Evolutionary conservation across 108 stramenopile genomes (phyloP).

Genomic region (Cyclostephanos tholiformis): DNA sequence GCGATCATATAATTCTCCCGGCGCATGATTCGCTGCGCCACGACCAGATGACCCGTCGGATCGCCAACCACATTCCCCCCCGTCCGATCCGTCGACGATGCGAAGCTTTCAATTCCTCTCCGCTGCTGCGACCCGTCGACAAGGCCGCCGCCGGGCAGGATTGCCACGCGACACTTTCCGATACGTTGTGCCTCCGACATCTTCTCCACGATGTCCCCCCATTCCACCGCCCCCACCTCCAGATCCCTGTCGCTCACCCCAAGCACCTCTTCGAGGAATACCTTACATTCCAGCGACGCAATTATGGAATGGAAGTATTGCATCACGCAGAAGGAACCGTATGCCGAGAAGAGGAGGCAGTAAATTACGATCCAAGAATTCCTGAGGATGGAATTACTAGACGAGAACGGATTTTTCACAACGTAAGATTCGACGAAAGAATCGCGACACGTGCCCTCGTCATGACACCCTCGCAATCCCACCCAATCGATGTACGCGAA

Average conservation of each 20-base stretch:
- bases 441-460: slow-evolving; percentile 78
- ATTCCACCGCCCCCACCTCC: slow-evolving; percentile 78
- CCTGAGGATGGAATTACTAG: slow-evolving; percentile 32
- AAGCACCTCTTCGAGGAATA: slow-evolving; percentile 69
- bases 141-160: slow-evolving; percentile 10
- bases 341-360: slow-evolving; percentile 60
- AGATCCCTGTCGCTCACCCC: slow-evolving; percentile 73
- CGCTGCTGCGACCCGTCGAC: slow-evolving; percentile 4
- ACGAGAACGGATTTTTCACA: slow-evolving; percentile 30
- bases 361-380: slow-evolving; percentile 58
- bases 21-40: slow-evolving; percentile 92
- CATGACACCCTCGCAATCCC: slow-evolving; percentile 72
- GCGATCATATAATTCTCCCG: slow-evolving; percentile 96
- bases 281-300: slow-evolving; percentile 64
- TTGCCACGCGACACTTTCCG: slow-evolving; percentile 68
- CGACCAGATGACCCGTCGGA: slow-evolving; percentile 63
- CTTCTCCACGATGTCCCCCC: slow-evolving; percentile 75
- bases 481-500: slow-evolving; percentile 90
- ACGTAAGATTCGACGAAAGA: slow-evolving; percentile 52
- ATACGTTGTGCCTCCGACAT: slow-evolving; percentile 65
- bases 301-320: slow-evolving; percentile 57
- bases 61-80: slow-evolving; percentile 22
- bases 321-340: slow-evolving; percentile 57
- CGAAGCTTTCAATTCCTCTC: background rate
- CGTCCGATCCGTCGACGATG: background rate